Evolutionary conservation across 305 asterid species (phyloP), one percentile per base, ranked within the genome.

Genomic region (Ilex paraguariensis): DNA sequence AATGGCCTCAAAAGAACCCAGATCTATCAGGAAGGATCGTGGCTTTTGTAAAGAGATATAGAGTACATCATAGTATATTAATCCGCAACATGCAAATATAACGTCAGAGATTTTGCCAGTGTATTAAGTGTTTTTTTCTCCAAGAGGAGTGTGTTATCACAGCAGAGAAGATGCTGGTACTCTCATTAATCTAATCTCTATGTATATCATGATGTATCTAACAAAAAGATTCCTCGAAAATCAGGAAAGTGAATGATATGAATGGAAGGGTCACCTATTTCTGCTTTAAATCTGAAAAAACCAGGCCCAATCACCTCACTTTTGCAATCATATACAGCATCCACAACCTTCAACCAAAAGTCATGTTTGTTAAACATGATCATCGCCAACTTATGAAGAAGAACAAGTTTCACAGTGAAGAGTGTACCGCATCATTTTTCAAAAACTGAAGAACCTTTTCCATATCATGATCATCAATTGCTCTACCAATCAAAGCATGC

Each of bases 231-330:
- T 36, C 42, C 42, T 4, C 9, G 9, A 36, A 36, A 36, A 36
- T 36, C 42, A 36, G 42, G 42, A 36, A 36, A 36, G 42, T 4
- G 9, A 0, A 36, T 36, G 42, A 21, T 64, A 69, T 53, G 69
- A 61, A 62, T 50, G 32, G 61, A 65, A 42, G 6, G 42, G 28
- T 81, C 82, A 93, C 99, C 97, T 84, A 93, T 93, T 74, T 93
- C 99, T 64, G 97, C 99, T 76, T 93, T 93, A 78, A 93, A 93
- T 76, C 99, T 83, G 62, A 93, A 93, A 75, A 87, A 93, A 52
- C 99, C 99, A 16, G 99, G 99, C 60, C 99, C 99, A 65, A 93
- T 93, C 81, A 93, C 99, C 91, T 93, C 99, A 12, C 99, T 93
- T 75, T 93, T 93, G 91, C 96, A 87, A 81, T 93, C 99, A 73